phyloP scores from a whole-genome alignment of 2,329 filamentous ascomycete species.

The Proliferodiscus dingleyae region DNA sequence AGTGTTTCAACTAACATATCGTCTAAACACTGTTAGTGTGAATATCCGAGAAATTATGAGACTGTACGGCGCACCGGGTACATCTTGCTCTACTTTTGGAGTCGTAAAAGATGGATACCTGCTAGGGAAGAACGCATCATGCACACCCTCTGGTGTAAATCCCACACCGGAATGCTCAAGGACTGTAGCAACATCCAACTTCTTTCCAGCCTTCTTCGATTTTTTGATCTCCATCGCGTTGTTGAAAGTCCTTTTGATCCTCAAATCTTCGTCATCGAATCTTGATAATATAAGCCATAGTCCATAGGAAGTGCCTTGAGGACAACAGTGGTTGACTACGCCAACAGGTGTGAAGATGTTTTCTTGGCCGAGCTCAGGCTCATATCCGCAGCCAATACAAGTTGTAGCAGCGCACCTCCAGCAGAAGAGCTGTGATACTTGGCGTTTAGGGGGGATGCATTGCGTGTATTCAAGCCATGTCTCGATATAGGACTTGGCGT shows the following conservation, averaged over 20 bases:
- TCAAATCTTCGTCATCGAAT: conserved; percentile 11
- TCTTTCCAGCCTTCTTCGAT: conserved; percentile 1
- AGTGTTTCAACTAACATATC: conserved; percentile 13
- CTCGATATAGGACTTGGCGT: conserved; percentile 8
- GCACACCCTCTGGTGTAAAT: no score
- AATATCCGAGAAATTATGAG: background rate
- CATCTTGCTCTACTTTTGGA: no score
- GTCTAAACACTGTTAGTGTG: conserved; percentile 7
- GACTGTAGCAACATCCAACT: no score
- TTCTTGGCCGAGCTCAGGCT: conserved; percentile 5
- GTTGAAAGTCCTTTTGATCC: background rate
- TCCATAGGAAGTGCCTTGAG: conserved; percentile 11
- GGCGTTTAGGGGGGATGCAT: conserved; percentile 14
- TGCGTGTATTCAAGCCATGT: conserved; percentile 14
- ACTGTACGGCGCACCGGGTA: no score
- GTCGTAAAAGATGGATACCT: no score
- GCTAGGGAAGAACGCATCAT: no score
- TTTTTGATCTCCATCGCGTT: conserved; percentile 1
- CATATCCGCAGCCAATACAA: conserved; percentile 17
- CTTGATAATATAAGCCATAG: conserved; percentile 18
- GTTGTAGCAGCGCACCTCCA: conserved; percentile 6
- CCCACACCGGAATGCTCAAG: no score
- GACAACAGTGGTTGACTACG: conserved; percentile 20
- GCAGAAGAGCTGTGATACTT: conserved; percentile 12
- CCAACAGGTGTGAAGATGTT: conserved; percentile 18